Base-by-base conservation (phyloP, 257 asterid genomes). In the Voacanga thouarsii region DNA sequence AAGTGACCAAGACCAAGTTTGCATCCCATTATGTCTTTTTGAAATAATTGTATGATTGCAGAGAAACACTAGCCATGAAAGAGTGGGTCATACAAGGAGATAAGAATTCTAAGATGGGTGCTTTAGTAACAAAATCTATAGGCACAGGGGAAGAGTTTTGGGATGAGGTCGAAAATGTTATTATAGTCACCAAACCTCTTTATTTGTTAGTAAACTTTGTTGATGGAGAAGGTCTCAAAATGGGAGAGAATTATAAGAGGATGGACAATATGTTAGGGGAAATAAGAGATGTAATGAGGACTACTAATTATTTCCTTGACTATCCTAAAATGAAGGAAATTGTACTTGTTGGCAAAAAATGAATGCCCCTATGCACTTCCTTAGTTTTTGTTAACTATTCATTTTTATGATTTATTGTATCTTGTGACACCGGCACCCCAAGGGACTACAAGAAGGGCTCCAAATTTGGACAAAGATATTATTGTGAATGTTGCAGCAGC, bases 1-100 rank as follows among this genome's bases (percentile, higher is more conserved):
- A 53, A 75, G 80, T 80, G 2, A 76, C 83, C 30, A 74, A 74
- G 24, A 75, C 75, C 12, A 39, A 65, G 41, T 80, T 80, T 55
- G 69, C 75, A 0, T 70, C 72, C 11, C 71, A 71, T 18, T 72
- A 57, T 33, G 30, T 63, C 18, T 14, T 73, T 16, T 44, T 72
- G 26, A 63, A 79, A 11, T 0, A 74, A 26, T 26, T 79, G 37
- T 33, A 1, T 33, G 37, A 33, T 33, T 33, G 37, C 2, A 33
- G 37, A 33, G 37, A 33, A 33, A 33, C 37, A 33, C 37, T 33
- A 33, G 37, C 37, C 37, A 33, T 33, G 37, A 33, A 33, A 33
- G 37, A 33, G 37, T 33, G 37, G 37, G 37, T 33, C 2, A 33
- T 1, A 33, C 37, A 33, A 33, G 37, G 37, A 33, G 37, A 33